These are phyloP conservation scores for Lactarius sanguifluus DNA, from an alignment of 768 basidiomycete genomes.

Conservation along the genomic window DNA sequence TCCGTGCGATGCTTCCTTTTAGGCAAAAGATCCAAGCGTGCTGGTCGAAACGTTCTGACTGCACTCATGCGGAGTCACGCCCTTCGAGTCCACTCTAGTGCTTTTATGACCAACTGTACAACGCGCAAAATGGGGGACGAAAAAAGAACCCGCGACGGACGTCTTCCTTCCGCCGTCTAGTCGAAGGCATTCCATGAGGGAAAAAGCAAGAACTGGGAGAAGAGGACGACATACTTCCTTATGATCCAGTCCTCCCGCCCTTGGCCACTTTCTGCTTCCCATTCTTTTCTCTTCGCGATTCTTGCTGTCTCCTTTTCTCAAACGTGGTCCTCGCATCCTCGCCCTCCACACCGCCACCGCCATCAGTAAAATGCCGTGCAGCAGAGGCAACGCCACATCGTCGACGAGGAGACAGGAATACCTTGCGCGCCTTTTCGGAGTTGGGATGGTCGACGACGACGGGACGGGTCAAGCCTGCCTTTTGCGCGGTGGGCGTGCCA, in stretches of 20 bases:
- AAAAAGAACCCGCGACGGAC: conserved; percentile 53
- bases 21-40: no score
- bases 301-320: conserved; percentile 74
- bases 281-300: conserved; percentile 52
- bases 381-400: conserved; percentile 48
- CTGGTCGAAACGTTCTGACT: no score
- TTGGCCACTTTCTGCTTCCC: conserved; percentile 64
- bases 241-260: conserved; percentile 79
- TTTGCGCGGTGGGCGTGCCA: conserved; percentile 73
- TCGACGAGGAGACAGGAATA: conserved; percentile 94
- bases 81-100: no score
- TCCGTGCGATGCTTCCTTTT: no score
- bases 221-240: conserved; percentile 62
- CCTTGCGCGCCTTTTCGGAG: conserved; percentile 92
- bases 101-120: no score
- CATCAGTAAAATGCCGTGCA: conserved; percentile 61
- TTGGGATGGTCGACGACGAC: conserved; percentile 97
- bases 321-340: conserved; percentile 62
- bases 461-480: conserved; percentile 93
- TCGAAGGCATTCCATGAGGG: conserved; percentile 16
- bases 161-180: conserved; percentile 63
- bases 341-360: conserved; percentile 50
- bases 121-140: no score
- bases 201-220: background rate
- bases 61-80: no score